A percentile compares a stretch with the other conserved stretches of the same genome.
Evolutionary conservation across 768 basidiomycete genomes (phyloP).

Genomic region (Mycena maculata): DNA sequence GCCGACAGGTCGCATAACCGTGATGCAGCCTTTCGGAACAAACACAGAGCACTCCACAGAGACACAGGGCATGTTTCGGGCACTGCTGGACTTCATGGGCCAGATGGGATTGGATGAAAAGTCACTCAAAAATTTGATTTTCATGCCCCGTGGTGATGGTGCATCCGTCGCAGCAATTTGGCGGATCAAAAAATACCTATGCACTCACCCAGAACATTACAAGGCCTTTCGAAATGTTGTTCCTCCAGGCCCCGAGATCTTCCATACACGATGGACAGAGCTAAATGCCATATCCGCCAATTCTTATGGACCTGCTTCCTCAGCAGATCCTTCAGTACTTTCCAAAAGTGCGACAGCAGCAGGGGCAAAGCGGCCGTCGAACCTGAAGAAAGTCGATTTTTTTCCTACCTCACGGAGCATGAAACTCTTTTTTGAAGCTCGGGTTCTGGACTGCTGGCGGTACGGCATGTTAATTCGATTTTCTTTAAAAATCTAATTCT

Average conservation of each 20-base stretch:
- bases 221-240: conserved; percentile 33
- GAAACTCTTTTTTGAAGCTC: conserved; percentile 36
- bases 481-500: background rate
- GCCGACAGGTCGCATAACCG: conserved; percentile 32
- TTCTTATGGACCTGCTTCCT: conserved; percentile 32
- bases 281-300: conserved; percentile 34
- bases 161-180: conserved; percentile 35
- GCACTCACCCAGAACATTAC: conserved; percentile 28
- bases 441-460: conserved; percentile 19
- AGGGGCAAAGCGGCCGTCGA: conserved; percentile 31
- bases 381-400: conserved; percentile 38
- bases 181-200: conserved; percentile 32
- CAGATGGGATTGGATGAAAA: conserved; percentile 36
- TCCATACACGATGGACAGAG: conserved; percentile 35
- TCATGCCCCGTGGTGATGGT: conserved; percentile 33
- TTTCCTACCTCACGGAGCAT: conserved; percentile 37
- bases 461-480: background rate
- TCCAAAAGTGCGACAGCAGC: conserved; percentile 30
- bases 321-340: conserved; percentile 34
- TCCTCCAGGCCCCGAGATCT: conserved; percentile 33
- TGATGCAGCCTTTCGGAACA: conserved; percentile 37
- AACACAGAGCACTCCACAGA: conserved; percentile 35
- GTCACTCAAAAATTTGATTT: conserved; percentile 29
- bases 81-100: conserved; percentile 18
- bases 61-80: conserved; percentile 38